Base-by-base conservation (phyloP, 345 rosid genomes). In the Euphorbia pulcherrima region DNA sequence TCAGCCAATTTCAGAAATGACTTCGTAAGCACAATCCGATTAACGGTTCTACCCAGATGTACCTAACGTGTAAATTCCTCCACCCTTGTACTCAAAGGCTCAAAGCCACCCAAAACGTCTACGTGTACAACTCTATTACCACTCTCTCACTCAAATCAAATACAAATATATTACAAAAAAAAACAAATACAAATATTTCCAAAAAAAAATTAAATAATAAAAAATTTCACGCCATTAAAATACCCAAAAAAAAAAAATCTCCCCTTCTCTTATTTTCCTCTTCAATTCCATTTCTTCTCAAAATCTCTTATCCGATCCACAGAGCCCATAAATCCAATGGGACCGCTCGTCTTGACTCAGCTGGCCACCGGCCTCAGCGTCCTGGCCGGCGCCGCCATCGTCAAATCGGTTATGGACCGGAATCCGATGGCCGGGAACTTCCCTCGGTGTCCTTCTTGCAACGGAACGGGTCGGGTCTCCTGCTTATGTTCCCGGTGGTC, bases 401-500 rank as follows among this genome's bases (percentile, higher is more conserved):
- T 88, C 71, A 90, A 93, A 80, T 90, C 97, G 70, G 79, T 90
- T 21, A 77, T 93, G 84, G 91, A 87, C 75, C 87, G 84, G 80
- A 87, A 89, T 21, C 90, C 98, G 73, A 90, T 90, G 98, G 89
- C 94, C 21, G 96, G 97, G 1, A 3, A 3, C 37, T 9, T 85
- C 72, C 78, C 72, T 29, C 80, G 90, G 53, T 93, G 97, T 71
- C 75, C 86, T 2, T 77, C 85, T 24, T 90, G 98, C 78, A 89
- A 90, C 78, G 97, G 98, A 0, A 84, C 97, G 16, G 97, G n/a
- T n/a, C n/a, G n/a, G n/a, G 88, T 93, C 71, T 20, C 81, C 1
- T 93, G 98, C 47, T 56, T 89, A 28, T 93, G 98, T 57, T 74
- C 90, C 3, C 83, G 92, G 0, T 93, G 98, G 98, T 90, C 98